A percentile compares a stretch with the other conserved stretches of the same genome.
These are phyloP conservation scores for Penicillium sp. DNA, from an alignment of 2,329 filamentous ascomycete species.

Conservation along the genomic window DNA sequence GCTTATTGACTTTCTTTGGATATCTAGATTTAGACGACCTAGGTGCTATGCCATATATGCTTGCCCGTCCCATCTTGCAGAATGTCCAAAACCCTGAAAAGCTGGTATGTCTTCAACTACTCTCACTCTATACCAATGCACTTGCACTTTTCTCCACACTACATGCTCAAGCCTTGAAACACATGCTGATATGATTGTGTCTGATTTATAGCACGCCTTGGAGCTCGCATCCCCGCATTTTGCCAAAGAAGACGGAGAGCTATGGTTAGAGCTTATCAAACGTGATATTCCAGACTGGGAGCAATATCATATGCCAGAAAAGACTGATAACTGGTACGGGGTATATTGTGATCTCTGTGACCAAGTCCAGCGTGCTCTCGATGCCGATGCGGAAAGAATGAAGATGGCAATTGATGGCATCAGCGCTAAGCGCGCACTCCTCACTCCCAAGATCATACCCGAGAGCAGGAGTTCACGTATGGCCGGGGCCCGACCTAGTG, in stretches of 20 bases:
- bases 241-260: conserved; percentile 63
- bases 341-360: conserved; percentile 70
- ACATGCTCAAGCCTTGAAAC: neutral
- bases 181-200: conserved; percentile 3
- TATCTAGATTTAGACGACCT: conserved; percentile 62
- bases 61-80: conserved; percentile 66
- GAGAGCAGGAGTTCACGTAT: conserved; percentile 24
- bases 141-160: neutral
- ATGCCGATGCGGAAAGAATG: conserved; percentile 58
- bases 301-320: conserved; percentile 63
- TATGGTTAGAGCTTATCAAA: conserved; percentile 78
- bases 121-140: neutral
- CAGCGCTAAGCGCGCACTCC: conserved; percentile 57
- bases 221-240: conserved; percentile 78
- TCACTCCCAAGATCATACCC: conserved; percentile 57
- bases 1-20: neutral
- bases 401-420: conserved; percentile 58
- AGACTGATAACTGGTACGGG: conserved; percentile 71
- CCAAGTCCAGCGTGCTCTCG: conserved; percentile 58
- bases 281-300: conserved; percentile 70
- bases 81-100: conserved; percentile 72
- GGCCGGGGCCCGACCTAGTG: conserved; percentile 32
- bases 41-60: conserved; percentile 66
- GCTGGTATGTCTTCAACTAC: conserved; percentile 54
- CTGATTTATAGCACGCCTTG: conserved; percentile 51